Evolutionary conservation across 2,329 filamentous ascomycete genomes (phyloP), one percentile per base, ranked within the genome.

Genomic region (Talaromyces rugulosus): DNA sequence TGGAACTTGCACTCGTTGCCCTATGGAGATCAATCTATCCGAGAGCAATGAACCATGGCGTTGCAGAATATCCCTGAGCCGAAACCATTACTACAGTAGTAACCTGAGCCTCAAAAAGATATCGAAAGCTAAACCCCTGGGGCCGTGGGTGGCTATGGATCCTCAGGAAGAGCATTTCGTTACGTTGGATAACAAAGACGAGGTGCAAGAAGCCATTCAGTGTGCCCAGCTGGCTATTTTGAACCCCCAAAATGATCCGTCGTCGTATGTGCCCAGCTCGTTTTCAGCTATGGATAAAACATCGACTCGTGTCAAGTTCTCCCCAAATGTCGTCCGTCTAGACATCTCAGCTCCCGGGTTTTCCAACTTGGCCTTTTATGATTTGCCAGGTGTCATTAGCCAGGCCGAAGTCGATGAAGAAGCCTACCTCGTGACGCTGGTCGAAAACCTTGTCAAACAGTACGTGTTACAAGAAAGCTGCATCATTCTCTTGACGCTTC

Each of bases 341-440:
- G 85, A 92, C 58, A 92, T 96, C 30, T 86, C 86, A 0, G 89
- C 88, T 0, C 89, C 89, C 0, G 82, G 81, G 0, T 81, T 94
- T 0, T 88, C 91, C 0, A 87, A 91, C 5, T 72, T 96, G 0
- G 91, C 89, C 0, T 96, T 96, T 68, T 94, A 91, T 64, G 92
- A 96, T 64, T 81, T 96, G 0, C 92, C 92, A 0, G 92, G 92
- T 0, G 86, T 96, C 0, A 94, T 96, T 64, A 86, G 87, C 23
- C 88, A 88, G 7, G 83, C 88, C 0, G 85, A 86, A 1, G 81
- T 86, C 7, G 83, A 83, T 7, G 80, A 85, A 2, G 87, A 93
- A 16, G 80, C 84, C 9, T 90, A 90, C 61, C 78, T 94, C 0
- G 88, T 93, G 12, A 79, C 82, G 0, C 85, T 95, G 0, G 89